Base-by-base conservation (phyloP, 2,329 filamentous ascomycete species). In the Neurospora sp. region DNA sequence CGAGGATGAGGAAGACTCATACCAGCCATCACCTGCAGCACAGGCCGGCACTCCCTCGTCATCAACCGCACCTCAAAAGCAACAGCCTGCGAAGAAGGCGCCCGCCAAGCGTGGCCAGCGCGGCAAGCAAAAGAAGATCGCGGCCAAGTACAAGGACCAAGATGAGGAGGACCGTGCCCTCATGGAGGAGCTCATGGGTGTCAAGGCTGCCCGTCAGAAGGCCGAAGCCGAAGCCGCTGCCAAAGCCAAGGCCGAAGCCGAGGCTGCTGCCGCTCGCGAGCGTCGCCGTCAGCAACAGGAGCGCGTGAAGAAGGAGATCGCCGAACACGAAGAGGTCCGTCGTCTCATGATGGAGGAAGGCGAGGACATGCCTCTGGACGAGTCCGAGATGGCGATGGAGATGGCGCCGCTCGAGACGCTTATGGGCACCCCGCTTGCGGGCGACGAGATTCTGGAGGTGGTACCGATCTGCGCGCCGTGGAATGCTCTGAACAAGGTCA, bases 131-230 rank as follows among this genome's bases (percentile, higher is more conserved):
- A 97, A 96, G 83, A 97, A 96, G 79, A 89, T 93, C 1, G 93
- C 93, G 3, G 84, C 88, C 71, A 97, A 97, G 79, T 99, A 99
- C 81, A 95, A 91, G 66, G 84, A 96, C 75, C 96, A 98, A 83
- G 95, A 98, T 75, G 93, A 97, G 69, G 95, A 97, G 80, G 96
- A 99, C 77, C 92, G 93, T 13, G 87, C 87, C 7, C 87, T 94
- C 0, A 93, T 93, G 39, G 91, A 97, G 80, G 86, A 89, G 33
- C 85, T 98, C n/a, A 89, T 97, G n/a, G 96, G 96, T 46, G 90
- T 92, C 1, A 83, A 86, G 71, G 85, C 86, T 0, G 90, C 90
- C 1, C 86, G 87, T 43, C 86, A 91, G 75, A 89, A 89, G 72
- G 88, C 87, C 15, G 88, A 91, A 75, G 90, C 89, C 2, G 91